phyloP scores from a whole-genome alignment of 805 yeast species.

The Jamesozyma jinghongensis region DNA sequence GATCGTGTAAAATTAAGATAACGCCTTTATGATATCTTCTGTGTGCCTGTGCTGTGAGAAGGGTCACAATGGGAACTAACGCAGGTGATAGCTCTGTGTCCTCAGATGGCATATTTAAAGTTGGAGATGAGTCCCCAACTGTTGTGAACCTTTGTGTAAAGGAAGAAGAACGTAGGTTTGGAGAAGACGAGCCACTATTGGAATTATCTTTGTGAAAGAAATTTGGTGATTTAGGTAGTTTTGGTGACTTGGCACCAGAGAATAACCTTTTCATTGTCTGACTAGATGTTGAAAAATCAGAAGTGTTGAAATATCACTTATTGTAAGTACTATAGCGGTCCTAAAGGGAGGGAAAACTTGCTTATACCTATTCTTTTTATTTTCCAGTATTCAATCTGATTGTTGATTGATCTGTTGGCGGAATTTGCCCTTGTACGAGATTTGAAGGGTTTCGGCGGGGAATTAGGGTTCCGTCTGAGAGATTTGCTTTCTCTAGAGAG shows the following conservation, averaged over 20 bases:
- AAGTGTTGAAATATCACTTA: too few relatives aligned
- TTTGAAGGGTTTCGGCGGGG: too few relatives aligned
- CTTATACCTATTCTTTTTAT: too few relatives aligned
- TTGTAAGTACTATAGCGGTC: too few relatives aligned
- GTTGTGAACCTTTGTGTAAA: conserved; percentile 6
- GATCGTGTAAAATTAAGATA: conserved; percentile 61
- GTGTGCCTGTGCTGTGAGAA: conserved; percentile 63
- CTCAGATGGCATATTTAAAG: conserved; percentile 3
- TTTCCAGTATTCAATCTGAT: too few relatives aligned
- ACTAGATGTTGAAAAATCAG: too few relatives aligned
- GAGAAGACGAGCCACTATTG: conserved; percentile 2
- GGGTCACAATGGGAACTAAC: conserved; percentile 57
- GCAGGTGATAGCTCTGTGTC: conserved; percentile 30
- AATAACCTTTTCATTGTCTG: conserved; percentile 22
- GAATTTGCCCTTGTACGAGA: too few relatives aligned
- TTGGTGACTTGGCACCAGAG: conserved; percentile 22
- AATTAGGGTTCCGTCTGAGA: too few relatives aligned
- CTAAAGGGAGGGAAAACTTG: too few relatives aligned
- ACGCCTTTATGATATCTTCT: conserved; percentile 69
- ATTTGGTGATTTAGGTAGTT: conserved; percentile 21
- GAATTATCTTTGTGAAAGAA: conserved; percentile 13
- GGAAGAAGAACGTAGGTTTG: conserved; percentile 6
- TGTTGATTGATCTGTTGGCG: too few relatives aligned
- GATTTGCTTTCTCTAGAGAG: too few relatives aligned
- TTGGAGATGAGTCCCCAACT: conserved; percentile 6